phyloP scores from a whole-genome alignment of 352 stramenopile genomes.

The Pythium oligandrum region DNA sequence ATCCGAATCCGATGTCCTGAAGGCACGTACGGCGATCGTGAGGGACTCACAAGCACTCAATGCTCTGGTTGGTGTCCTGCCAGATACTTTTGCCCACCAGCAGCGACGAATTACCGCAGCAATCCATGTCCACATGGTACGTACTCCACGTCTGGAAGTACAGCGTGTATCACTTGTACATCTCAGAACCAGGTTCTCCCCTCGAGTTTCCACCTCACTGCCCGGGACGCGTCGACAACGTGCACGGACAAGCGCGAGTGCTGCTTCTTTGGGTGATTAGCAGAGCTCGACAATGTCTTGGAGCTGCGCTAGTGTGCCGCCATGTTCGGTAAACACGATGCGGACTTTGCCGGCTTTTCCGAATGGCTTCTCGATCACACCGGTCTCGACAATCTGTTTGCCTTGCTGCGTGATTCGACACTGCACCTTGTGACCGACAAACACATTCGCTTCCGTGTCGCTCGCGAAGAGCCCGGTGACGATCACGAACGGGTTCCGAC shows the following conservation, averaged over 20 bases:
- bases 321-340: slow-evolving; percentile 33
- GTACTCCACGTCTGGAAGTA: slow-evolving; percentile 37
- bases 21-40: slow-evolving; percentile 50
- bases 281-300: slow-evolving; percentile 31
- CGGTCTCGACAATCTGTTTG: slow-evolving; percentile 19
- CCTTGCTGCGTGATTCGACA: slow-evolving; percentile 13
- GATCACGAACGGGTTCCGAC: slow-evolving; percentile 62
- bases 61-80: slow-evolving; percentile 68
- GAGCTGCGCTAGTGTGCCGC: slow-evolving; percentile 42
- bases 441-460: slow-evolving; percentile 33
- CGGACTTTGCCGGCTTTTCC: slow-evolving; percentile 76
- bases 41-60: slow-evolving; percentile 37
- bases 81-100: slow-evolving; percentile 63
- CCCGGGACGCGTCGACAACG: background rate
- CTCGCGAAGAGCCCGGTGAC: slow-evolving; percentile 48
- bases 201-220: too few relatives aligned
- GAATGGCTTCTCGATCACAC: slow-evolving; percentile 64
- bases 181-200: too few relatives aligned
- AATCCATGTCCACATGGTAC: slow-evolving; percentile 40
- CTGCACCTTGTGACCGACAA: slow-evolving; percentile 20
- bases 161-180: slow-evolving; percentile 35
- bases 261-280: slow-evolving; percentile 37
- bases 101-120: slow-evolving; percentile 34
- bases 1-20: slow-evolving; percentile 60
- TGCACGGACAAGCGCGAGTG: slow-evolving; percentile 38